A percentile compares a stretch with the other conserved stretches of the same genome.
These are phyloP conservation scores for Phytophthora europaea DNA, from an alignment of 352 stramenopile genomes.

Conservation along the genomic window DNA sequence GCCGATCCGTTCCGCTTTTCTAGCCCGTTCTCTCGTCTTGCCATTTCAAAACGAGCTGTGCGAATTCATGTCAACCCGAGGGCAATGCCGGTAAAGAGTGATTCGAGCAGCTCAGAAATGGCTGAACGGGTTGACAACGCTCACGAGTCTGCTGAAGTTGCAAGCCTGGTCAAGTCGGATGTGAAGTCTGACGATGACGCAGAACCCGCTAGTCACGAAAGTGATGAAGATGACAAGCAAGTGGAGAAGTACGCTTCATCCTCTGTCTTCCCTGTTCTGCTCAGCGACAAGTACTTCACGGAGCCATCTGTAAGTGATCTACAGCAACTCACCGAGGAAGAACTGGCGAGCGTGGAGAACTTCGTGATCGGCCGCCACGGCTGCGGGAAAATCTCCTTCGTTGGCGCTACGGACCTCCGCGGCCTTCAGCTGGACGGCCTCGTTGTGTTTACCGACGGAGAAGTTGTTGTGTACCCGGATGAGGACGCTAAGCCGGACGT, in stretches of 20 bases:
- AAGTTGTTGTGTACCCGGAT: constrained; percentile 61
- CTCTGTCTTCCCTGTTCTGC: constrained; percentile 36
- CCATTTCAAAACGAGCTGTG: constrained; percentile 23
- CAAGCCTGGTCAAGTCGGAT: neutral
- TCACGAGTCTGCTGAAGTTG: neutral
- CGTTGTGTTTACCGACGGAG: constrained; percentile 44
- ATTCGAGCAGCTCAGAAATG: neutral
- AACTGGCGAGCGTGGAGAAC: constrained; percentile 50
- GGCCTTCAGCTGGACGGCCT: constrained; percentile 57
- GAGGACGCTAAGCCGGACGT: constrained; percentile 52
- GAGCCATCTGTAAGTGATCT: constrained; percentile 42
- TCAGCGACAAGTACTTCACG: constrained; percentile 53
- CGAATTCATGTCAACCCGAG: constrained; percentile 13
- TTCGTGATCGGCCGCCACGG: constrained; percentile 49
- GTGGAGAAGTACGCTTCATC: neutral
- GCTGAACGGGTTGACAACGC: neutral
- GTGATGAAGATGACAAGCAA: neutral
- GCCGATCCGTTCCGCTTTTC: constrained; percentile 27
- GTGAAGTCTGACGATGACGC: neutral
- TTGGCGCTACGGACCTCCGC: constrained; percentile 53
- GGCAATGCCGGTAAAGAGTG: neutral
- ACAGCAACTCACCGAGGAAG: constrained; percentile 47
- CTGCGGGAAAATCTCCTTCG: constrained; percentile 54
- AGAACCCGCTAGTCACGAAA: neutral
- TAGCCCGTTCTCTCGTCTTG: constrained; percentile 31